Conservation (phyloP, 1,139 yeast genomes). For the Pichia sp. region DNA sequence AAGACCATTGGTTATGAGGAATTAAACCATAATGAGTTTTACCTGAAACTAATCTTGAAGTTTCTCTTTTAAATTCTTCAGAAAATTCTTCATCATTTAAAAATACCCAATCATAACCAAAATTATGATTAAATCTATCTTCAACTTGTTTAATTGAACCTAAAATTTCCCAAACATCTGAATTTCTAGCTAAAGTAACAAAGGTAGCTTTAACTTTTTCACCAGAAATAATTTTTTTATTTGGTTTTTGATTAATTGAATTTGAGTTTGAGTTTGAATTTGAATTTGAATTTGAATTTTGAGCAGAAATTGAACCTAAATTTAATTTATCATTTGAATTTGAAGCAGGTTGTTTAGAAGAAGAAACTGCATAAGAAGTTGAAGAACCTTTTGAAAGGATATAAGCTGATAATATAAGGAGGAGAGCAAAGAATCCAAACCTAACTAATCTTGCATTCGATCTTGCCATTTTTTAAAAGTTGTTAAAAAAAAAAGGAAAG, state of each 20-base stretch:
- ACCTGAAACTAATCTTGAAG: constrained; percentile 40
- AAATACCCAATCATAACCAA: constrained; percentile 76
- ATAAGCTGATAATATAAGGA: constrained; percentile 52
- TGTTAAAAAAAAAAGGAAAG: background rate
- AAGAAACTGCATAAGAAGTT: constrained; percentile 29
- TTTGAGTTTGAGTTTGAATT: constrained; percentile 1
- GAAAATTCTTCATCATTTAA: constrained; percentile 47
- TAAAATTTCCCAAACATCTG: constrained; percentile 43
- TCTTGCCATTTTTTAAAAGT: constrained; percentile 35
- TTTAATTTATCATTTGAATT: constrained; percentile 6
- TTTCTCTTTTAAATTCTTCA: constrained; percentile 39
- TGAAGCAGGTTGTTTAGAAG: constrained; percentile 7
- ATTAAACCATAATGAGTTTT: constrained; percentile 45
- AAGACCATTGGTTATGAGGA: constrained; percentile 45
- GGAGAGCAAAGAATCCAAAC: constrained; percentile 54
- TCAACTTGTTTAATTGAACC: constrained; percentile 53
- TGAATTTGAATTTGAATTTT: constrained; percentile 7
- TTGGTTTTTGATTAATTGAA: constrained; percentile 2
- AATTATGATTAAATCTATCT: constrained; percentile 63
- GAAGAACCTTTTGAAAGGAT: constrained; percentile 56
- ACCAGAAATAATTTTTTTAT: constrained; percentile 17
- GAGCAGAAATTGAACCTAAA: background rate
- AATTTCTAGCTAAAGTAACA: constrained; percentile 52
- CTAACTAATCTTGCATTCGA: constrained; percentile 58
- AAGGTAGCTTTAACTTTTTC: constrained; percentile 53